Base-by-base conservation (phyloP, 1,139 yeast species). In the Taiozyma sp. region DNA sequence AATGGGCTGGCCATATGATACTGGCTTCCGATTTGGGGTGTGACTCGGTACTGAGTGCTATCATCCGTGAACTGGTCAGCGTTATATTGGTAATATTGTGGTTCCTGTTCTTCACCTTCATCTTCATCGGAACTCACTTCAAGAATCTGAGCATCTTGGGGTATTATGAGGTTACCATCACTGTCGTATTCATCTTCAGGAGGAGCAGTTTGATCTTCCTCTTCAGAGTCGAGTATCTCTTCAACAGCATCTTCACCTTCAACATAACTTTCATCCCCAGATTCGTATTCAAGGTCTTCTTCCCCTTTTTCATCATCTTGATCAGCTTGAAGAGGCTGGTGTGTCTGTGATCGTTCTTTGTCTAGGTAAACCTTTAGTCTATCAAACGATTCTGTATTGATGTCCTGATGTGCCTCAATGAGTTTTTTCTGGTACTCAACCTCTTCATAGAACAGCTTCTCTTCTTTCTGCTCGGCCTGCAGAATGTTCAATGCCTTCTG, bases 341-440 rank as follows among this genome's bases (percentile, higher is more conserved):
- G 35, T 26, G n/a, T 7, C 28, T 28, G 32, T 35, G 32, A 3
- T 21, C 37, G 30, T 10, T 46, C 51, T 28, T 46, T 54, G 11
- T 60, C 53, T 41, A 74, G 51, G 3, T 68, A 51, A 6, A 54
- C 48, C 11, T 70, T 76, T 48, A 77, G 67, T 53, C 66, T 68
- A 32, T 67, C 70, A 53, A 77, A 77, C 14, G 73, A 70, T 4
- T 72, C 74, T 49, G 74, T 76, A 50, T 70, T 71, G 8, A 69
- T 60, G 49, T 66, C 66, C 3, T 57, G 53, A 39, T 63, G 62
- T 47, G 67, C 66, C 51, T 68, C 64, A n/a, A 59, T 52, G 44
- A 65, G 56, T 47, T 64, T 60, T 42, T 61, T 62, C 24, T 72
- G 73, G 40, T 68, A 66, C 46, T 68, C 62, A 21, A 67, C 44